Evolutionary conservation across 176 grass and related monocot genomes (phyloP).

Genomic region (Tillandsia fasciculata): DNA sequence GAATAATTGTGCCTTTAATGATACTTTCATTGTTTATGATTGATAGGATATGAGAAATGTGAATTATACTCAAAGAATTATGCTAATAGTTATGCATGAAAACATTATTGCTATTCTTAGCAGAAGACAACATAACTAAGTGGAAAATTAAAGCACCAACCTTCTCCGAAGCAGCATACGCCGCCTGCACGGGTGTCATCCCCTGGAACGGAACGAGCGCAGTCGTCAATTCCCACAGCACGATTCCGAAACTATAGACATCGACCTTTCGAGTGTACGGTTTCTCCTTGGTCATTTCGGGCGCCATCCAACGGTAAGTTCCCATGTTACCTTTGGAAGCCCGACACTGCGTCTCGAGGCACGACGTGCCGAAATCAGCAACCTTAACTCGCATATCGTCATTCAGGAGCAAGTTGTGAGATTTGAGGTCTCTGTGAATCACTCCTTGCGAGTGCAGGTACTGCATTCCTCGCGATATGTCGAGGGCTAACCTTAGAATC

Average conservation of each 20-base stretch:
- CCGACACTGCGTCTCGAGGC: slow-evolving; percentile 67
- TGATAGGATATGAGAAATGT: neutral
- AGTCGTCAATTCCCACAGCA: slow-evolving; percentile 98
- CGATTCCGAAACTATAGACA: slow-evolving; percentile 98
- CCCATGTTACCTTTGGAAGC: slow-evolving; percentile 88
- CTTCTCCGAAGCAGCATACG: slow-evolving; percentile 83
- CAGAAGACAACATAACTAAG: neutral
- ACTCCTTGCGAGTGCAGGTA: slow-evolving; percentile 94
- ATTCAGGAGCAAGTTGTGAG: slow-evolving; percentile 90
- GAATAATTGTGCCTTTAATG: too few relatives aligned
- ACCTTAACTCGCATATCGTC: slow-evolving; percentile 98
- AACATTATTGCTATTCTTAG: neutral
- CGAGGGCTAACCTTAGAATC: slow-evolving; percentile 67
- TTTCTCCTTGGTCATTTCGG: slow-evolving; percentile 95
- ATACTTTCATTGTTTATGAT: too few relatives aligned
- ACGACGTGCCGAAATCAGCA: slow-evolving; percentile 89
- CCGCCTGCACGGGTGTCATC: slow-evolving; percentile 96
- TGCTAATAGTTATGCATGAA: neutral
- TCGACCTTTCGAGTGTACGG: slow-evolving; percentile 91
- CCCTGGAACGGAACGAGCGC: slow-evolving; percentile 89
- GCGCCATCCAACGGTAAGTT: slow-evolving; percentile 98
- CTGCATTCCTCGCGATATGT: slow-evolving; percentile 92
- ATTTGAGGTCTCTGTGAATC: slow-evolving; percentile 95
- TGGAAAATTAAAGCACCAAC: slow-evolving; percentile 11
- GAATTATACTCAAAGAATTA: neutral